phyloP scores from a whole-genome alignment of 441 rosid genomes.

The Bruguiera hainesii region DNA sequence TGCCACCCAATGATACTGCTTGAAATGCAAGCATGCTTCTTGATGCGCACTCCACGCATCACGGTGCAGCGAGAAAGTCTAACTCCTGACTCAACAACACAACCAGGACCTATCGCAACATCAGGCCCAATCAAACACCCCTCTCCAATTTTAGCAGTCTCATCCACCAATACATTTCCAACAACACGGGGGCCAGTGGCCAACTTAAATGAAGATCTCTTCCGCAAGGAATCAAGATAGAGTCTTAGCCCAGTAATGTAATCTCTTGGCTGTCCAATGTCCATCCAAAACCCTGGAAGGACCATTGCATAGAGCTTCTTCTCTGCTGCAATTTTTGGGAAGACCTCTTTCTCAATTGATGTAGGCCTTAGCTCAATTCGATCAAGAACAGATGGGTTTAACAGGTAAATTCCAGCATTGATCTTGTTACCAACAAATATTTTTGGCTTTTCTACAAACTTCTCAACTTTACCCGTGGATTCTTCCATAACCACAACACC shows the following conservation, averaged over 20 bases:
- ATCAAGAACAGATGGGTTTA: constrained; percentile 85
- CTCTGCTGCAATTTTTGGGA: constrained; percentile 85
- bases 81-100: constrained; percentile 86
- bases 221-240: constrained; percentile 76
- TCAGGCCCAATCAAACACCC: constrained; percentile 95
- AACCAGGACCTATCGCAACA: constrained; percentile 90
- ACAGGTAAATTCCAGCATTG: constrained; percentile 91
- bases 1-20: constrained; percentile 97
- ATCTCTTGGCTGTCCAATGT: constrained; percentile 97
- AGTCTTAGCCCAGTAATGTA: constrained; percentile 85
- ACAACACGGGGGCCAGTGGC: constrained; percentile 56
- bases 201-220: constrained; percentile 53
- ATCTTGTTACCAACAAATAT: constrained; percentile 92
- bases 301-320: constrained; percentile 83
- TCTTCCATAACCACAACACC: constrained; percentile 96
- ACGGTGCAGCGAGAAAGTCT: constrained; percentile 90
- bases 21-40: constrained; percentile 88
- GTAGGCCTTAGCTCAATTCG: constrained; percentile 86
- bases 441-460: constrained; percentile 90
- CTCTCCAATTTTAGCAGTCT: constrained; percentile 83
- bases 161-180: constrained; percentile 84
- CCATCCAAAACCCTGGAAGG: constrained; percentile 99
- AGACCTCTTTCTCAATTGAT: constrained; percentile 91
- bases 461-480: constrained; percentile 71
- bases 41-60: constrained; percentile 92